phyloP scores from a whole-genome alignment of 2,329 filamentous ascomycete genomes.

The Rhinocladiella mackenziei region DNA sequence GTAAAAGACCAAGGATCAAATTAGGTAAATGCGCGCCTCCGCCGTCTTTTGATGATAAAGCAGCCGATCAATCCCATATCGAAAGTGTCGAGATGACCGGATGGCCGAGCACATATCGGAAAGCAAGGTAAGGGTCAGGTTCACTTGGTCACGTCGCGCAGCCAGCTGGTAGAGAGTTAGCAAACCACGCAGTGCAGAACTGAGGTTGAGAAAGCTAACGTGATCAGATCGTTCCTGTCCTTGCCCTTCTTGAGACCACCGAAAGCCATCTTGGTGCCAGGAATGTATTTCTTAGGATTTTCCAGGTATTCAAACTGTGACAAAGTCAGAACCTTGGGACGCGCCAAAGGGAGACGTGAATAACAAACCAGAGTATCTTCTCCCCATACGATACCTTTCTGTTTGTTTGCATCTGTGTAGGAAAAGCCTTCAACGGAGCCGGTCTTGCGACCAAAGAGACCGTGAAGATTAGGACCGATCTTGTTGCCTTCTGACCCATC shows the following conservation, averaged over 20 bases:
- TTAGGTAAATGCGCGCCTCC: slow-evolving; percentile 23
- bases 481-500: slow-evolving; percentile 91
- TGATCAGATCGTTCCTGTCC: slow-evolving; percentile 98
- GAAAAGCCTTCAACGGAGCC: slow-evolving; percentile 87
- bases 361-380: slow-evolving; percentile 69
- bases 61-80: slow-evolving; percentile 21
- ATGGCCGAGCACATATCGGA: slow-evolving; percentile 1
- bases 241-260: slow-evolving; percentile 99
- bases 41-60: slow-evolving; percentile 27
- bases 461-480: slow-evolving; percentile 94
- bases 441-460: slow-evolving; percentile 94
- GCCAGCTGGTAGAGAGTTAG: slow-evolving; percentile 30
- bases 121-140: slow-evolving; percentile 7
- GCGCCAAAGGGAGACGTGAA: background rate
- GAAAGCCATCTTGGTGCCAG: slow-evolving; percentile 99
- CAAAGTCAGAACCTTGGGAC: background rate
- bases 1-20: slow-evolving; percentile 17
- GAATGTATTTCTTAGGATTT: slow-evolving; percentile 99
- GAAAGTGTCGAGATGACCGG: slow-evolving; percentile 9
- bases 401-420: slow-evolving; percentile 99
- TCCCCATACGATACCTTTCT: slow-evolving; percentile 86
- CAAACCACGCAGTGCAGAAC: no score
- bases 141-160: slow-evolving; percentile 34
- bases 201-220: slow-evolving; percentile 64
- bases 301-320: slow-evolving; percentile 91